Evolutionary conservation across 495 filamentous ascomycete genomes (phyloP), one percentile per base, ranked within the genome.

Genomic region (Cryomyces antarcticus): DNA sequence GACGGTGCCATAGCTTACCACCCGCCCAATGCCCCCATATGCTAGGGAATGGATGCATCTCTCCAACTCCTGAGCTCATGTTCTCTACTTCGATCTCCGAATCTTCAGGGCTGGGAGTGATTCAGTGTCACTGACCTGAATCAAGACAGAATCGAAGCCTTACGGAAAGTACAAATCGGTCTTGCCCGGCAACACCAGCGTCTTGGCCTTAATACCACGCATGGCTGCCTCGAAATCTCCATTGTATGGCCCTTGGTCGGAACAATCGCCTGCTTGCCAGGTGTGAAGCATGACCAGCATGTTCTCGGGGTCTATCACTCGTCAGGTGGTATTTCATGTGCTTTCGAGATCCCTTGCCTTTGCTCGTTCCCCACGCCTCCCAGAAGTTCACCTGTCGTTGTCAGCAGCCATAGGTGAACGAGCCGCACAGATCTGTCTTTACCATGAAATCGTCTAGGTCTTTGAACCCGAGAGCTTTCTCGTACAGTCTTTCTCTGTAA

Each of bases 141-240:
- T 24, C n/a, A 4, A 3, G 7, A n/a, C 6, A 6, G 27, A 7
- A 34, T 12, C 4, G 7, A 28, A 7, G 3, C 61, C 73, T 61
- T 56, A 75, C 62, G 78, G 75, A 54, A 84, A 84, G 51, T 84
- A 84, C 5, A 82, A 60, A 52, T 84, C 79, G 0, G 77, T 81
- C 52, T 79, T 69, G 5, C 59, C 54, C 1, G 78, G 78, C 6
- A 82, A 50, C 6, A 82, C 72, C 28, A 82, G 55, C 0, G 69
- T 70, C 48, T 75, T 78, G 5, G 76, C 77, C 53, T 75, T 76
- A 50, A 81, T 81, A 29, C 66, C 71, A 37, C 65, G 63, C 72
- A 82, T 67, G 0, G 77, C 74, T 35, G 68, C 66, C 42, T 70
- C 66, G 46, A 81, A 75, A 49, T 77, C 61, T 11, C 75, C 74